Conservation (phyloP, 1,139 yeast species). For the Taphrina betulina region DNA sequence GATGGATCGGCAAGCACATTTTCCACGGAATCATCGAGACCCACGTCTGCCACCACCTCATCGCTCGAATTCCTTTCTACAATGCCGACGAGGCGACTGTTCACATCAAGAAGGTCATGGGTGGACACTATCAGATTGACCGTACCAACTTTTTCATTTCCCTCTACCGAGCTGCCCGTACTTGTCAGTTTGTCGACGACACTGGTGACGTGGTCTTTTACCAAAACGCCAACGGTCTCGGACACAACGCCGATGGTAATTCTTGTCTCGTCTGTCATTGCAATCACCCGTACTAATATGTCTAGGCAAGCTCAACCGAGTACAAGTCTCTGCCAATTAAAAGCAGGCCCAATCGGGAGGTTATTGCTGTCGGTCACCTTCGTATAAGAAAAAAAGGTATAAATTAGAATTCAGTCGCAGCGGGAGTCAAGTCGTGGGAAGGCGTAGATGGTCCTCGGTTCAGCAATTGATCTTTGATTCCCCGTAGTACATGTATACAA, state of each 20-base stretch:
- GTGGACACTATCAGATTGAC: constrained; percentile 66
- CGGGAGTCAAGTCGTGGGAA: too few relatives aligned
- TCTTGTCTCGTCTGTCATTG: too few relatives aligned
- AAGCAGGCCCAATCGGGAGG: too few relatives aligned
- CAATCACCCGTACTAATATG: too few relatives aligned
- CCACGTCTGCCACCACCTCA: constrained; percentile 82
- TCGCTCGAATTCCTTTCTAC: constrained; percentile 82
- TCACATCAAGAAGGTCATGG: constrained; percentile 79
- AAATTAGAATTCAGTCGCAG: too few relatives aligned
- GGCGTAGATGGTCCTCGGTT: too few relatives aligned
- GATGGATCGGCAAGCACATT: constrained; percentile 73
- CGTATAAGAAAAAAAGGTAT: too few relatives aligned
- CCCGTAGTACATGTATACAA: too few relatives aligned
- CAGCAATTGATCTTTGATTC: too few relatives aligned
- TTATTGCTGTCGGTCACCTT: too few relatives aligned
- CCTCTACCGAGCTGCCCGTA: constrained; percentile 67
- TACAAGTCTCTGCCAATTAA: too few relatives aligned
- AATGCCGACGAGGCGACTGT: constrained; percentile 77
- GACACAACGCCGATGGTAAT: constrained; percentile 43
- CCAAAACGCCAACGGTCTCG: constrained; percentile 65
- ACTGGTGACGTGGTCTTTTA: constrained; percentile 74
- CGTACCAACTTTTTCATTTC: constrained; percentile 72
- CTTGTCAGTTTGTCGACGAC: constrained; percentile 73
- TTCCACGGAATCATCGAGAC: constrained; percentile 90
- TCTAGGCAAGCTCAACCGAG: too few relatives aligned